These are phyloP conservation scores for Magnolia kwangsiensis DNA, from an alignment of 164 flowering plant genomes.

Conservation along the genomic window DNA sequence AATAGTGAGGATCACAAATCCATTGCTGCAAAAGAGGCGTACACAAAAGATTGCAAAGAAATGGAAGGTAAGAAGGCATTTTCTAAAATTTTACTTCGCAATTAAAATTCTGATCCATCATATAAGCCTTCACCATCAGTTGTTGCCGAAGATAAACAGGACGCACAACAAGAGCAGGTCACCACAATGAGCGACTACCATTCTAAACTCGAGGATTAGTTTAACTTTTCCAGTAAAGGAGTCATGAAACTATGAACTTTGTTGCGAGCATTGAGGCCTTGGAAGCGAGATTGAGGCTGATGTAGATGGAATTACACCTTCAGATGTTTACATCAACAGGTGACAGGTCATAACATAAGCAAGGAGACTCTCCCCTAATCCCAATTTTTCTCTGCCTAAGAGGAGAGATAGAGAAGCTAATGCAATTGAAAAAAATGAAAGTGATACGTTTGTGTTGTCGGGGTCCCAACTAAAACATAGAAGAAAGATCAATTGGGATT, in stretches of 20 bases:
- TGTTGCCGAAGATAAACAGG: no score
- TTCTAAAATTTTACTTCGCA: no score
- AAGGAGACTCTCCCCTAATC: neutral
- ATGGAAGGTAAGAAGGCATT: no score
- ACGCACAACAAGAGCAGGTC: no score
- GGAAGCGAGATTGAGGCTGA: neutral
- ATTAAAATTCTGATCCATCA: no score
- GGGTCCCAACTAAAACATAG: constrained; percentile 14
- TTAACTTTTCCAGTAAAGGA: no score
- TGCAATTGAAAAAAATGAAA: constrained; percentile 21
- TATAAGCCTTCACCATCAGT: no score
- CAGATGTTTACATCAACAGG: constrained; percentile 14
- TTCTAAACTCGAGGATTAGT: no score
- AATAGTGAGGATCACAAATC: no score
- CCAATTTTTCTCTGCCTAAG: neutral
- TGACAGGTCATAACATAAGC: constrained; percentile 9
- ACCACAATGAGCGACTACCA: no score
- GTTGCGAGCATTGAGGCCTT: neutral
- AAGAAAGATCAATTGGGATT: neutral
- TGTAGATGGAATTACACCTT: constrained; percentile 21
- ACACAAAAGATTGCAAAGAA: no score
- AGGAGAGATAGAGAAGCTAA: neutral
- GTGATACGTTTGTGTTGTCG: constrained; percentile 32
- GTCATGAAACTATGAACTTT: neutral
- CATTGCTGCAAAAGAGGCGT: no score